phyloP scores from a whole-genome alignment of 192 early-diverging fungal genomes.

The Linnemannia hyalina region DNA sequence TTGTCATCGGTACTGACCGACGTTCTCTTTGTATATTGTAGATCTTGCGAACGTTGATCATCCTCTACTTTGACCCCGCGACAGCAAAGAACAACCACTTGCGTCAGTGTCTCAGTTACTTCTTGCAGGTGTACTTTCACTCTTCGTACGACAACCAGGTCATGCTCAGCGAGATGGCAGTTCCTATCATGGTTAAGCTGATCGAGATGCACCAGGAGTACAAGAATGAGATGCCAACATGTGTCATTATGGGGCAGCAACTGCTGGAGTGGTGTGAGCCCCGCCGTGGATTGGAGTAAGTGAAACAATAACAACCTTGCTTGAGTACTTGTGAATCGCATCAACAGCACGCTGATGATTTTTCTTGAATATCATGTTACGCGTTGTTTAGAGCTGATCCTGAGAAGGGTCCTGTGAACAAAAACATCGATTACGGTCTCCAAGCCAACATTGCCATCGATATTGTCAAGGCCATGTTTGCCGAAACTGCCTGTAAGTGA shows the following conservation, averaged over 20 bases:
- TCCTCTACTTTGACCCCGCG: conserved; percentile 85
- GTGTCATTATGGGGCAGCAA: conserved; percentile 77
- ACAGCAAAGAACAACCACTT: conserved; percentile 76
- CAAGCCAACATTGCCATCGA: conserved; percentile 74
- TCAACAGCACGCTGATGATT: not conserved
- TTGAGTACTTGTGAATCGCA: not conserved
- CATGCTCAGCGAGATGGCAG: conserved; percentile 69
- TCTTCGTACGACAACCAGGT: conserved; percentile 81
- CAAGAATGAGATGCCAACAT: conserved; percentile 64
- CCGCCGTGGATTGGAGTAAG: conserved; percentile 73
- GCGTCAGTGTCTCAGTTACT: conserved; percentile 91
- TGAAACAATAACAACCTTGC: not conserved
- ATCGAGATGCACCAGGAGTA: conserved; percentile 26
- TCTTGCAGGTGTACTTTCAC: conserved; percentile 87
- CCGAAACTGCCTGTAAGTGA: conserved; percentile 55
- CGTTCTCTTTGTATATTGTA: conserved; percentile 26
- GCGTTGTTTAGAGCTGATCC: conserved; percentile 39
- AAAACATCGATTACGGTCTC: conserved; percentile 60
- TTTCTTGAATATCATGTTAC: not conserved
- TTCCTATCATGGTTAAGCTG: conserved; percentile 25
- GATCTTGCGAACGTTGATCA: conserved; percentile 80
- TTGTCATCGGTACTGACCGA: not conserved
- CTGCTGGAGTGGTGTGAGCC: conserved; percentile 85
- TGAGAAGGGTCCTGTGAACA: conserved; percentile 27
- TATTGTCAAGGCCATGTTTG: conserved; percentile 68